Base-by-base conservation (phyloP, 805 yeast species). In the Blastobotrys attinorum region DNA sequence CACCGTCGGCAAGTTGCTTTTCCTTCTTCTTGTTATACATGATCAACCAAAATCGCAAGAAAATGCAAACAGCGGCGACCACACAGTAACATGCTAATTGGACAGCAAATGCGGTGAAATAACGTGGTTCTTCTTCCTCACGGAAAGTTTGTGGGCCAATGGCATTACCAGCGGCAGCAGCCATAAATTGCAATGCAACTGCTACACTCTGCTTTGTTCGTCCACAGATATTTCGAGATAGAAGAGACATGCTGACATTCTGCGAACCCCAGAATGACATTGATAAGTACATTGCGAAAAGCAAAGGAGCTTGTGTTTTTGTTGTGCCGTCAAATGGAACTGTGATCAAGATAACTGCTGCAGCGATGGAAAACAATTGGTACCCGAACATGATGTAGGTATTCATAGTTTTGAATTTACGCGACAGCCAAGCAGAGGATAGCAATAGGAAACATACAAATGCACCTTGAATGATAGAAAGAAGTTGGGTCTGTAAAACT, bases 381-480 rank as follows among this genome's bases (percentile, higher is more conserved):
- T 46, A 56, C 8, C 49, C 47, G 6, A 59, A 39, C 58, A 61
- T 53, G 37, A 56, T 39, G 11, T 42, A 34, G 34, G 47, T 52
- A 40, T 57, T 58, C n/a, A 50, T 45, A 32, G 40, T 34, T n/a
- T n/a, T n/a, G n/a, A n/a, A n/a, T 41, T 39, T 51, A 18, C 43
- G 40, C 3, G 63, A 47, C 6, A 60, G 37, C 46, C 51, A 57
- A 8, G 64, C 61, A 15, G 59, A 50, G 36, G 49, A 23, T 33
- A 47, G 43, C 25, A 59, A 44, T 45, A 62, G 43, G 34, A 61
- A 22, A 20, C 61, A 51, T 37, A 61, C 49, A 44, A 62, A 58
- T 2, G 61, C 62, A 37, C 69, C 70, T 6, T 56, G 44, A 10
- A 60, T 59, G 55, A 65, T 62, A 31, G 65, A 53, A 23, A 63